Conservation (phyloP, 371 early-diverging fungal genomes). For the Mucor sp. region DNA sequence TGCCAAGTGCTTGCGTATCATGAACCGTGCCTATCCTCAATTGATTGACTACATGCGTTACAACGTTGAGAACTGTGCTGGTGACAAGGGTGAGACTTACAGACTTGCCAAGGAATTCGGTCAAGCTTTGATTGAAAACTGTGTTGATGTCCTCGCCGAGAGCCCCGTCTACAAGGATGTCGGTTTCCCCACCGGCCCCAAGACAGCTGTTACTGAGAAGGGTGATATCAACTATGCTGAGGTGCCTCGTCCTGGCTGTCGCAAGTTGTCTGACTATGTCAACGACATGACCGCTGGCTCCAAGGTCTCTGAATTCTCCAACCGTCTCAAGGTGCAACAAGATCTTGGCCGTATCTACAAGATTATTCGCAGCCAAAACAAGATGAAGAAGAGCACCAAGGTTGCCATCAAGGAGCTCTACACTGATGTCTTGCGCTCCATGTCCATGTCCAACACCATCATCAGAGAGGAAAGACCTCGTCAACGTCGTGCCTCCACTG, state of each 20-base stretch:
- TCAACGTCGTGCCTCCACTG: conserved; percentile 54
- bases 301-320: conserved; percentile 68
- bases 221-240: conserved; percentile 88
- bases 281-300: conserved; percentile 73
- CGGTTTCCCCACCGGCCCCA: conserved; percentile 79
- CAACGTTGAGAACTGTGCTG: conserved; percentile 74
- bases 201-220: conserved; percentile 73
- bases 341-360: conserved; percentile 78
- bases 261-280: conserved; percentile 74
- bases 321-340: conserved; percentile 79
- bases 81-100: conserved; percentile 82
- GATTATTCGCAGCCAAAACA: conserved; percentile 76
- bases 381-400: conserved; percentile 75
- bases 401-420: conserved; percentile 71
- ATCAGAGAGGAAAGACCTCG: conserved; percentile 59
- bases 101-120: conserved; percentile 81
- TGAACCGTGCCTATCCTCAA: conserved; percentile 88
- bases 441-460: conserved; percentile 73
- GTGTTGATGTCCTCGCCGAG: conserved; percentile 73
- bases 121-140: conserved; percentile 85
- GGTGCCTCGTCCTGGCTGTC: conserved; percentile 66
- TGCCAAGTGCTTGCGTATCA: conserved; percentile 87
- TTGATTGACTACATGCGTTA: conserved; percentile 89
- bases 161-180: conserved; percentile 90
- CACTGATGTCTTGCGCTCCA: conserved; percentile 72